Percentiles rank a stretch among this genome's conserved stretches.
Conservation (phyloP, 495 filamentous ascomycete species). For the Lentithecium fluviatile region DNA sequence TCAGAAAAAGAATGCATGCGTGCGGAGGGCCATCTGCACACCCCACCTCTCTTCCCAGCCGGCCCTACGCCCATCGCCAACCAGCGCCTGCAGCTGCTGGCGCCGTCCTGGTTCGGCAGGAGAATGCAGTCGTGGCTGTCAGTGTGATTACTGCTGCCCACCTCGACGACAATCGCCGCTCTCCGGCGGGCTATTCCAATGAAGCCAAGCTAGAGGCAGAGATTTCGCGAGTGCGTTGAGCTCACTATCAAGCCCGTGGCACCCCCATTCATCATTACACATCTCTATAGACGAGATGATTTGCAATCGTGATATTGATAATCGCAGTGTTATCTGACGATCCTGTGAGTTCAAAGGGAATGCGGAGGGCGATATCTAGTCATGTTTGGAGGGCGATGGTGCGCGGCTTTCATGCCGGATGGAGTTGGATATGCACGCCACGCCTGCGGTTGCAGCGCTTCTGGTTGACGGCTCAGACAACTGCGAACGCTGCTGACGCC, state of each 20-base stretch:
- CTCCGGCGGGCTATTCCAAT: neutral
- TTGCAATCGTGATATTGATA: neutral
- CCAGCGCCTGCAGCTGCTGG: conserved; percentile 12
- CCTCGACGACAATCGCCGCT: neutral
- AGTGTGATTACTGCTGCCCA: conserved; percentile 19
- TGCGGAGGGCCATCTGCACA: conserved; percentile 10
- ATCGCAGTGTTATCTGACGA: neutral
- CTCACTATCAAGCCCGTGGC: neutral
- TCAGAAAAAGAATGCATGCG: conserved; percentile 20
- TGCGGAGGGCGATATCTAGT: neutral
- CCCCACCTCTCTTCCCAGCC: conserved; percentile 23
- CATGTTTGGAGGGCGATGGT: conserved; percentile 4
- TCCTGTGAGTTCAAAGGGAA: neutral
- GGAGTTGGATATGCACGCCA: conserved; percentile 10
- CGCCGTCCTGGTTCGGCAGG: conserved; percentile 18
- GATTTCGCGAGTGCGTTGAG: neutral
- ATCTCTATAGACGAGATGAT: neutral
- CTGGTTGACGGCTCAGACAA: neutral
- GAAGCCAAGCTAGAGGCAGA: neutral
- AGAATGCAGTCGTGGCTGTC: conserved; percentile 22
- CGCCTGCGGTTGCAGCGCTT: conserved; percentile 30
- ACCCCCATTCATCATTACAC: neutral
- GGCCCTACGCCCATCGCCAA: conserved; percentile 16
- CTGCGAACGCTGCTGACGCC: conserved; percentile 23
- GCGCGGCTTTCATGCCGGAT: conserved; percentile 28